Conservation (phyloP, 192 early-diverging fungal species). For the Mortierella claussenii region DNA sequence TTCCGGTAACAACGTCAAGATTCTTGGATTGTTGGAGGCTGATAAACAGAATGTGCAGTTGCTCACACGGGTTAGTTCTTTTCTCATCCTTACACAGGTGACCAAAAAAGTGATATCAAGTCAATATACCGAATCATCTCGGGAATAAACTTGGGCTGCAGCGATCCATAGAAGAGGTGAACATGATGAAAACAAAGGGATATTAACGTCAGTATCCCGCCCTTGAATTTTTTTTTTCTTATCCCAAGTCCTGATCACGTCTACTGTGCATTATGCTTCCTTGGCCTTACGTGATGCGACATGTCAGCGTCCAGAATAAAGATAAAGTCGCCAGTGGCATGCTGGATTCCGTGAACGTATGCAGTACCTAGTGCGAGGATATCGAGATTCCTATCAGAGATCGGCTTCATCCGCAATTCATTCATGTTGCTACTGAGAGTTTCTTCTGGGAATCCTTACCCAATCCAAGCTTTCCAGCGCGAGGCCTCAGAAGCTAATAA, state of each 20-base stretch:
- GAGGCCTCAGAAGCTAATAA: slow-evolving; percentile 83
- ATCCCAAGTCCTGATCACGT: too few species aligned
- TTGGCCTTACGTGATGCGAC: slow-evolving; percentile 88
- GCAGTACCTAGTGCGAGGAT: slow-evolving; percentile 73
- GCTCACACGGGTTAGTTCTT: too few species aligned
- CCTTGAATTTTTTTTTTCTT: background rate
- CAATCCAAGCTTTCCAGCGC: slow-evolving; percentile 95
- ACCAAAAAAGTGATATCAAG: too few species aligned
- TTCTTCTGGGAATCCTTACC: slow-evolving; percentile 50
- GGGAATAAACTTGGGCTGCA: slow-evolving; percentile 94
- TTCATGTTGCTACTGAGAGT: background rate
- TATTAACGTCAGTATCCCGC: background rate
- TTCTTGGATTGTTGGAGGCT: slow-evolving; percentile 84
- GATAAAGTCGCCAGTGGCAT: slow-evolving; percentile 94
- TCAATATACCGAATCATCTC: slow-evolving; percentile 91
- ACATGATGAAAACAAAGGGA: background rate
- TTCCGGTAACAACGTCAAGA: slow-evolving; percentile 95
- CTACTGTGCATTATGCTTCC: too few species aligned
- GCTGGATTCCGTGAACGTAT: slow-evolving; percentile 93
- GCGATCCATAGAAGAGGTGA: background rate
- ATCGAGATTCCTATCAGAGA: background rate
- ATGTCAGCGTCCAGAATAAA: slow-evolving; percentile 99
- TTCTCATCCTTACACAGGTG: too few species aligned
- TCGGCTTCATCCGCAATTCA: background rate
- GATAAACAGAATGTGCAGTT: too few species aligned